phyloP scores from a whole-genome alignment of 1,139 yeast genomes.

The Diutina catenulata region DNA sequence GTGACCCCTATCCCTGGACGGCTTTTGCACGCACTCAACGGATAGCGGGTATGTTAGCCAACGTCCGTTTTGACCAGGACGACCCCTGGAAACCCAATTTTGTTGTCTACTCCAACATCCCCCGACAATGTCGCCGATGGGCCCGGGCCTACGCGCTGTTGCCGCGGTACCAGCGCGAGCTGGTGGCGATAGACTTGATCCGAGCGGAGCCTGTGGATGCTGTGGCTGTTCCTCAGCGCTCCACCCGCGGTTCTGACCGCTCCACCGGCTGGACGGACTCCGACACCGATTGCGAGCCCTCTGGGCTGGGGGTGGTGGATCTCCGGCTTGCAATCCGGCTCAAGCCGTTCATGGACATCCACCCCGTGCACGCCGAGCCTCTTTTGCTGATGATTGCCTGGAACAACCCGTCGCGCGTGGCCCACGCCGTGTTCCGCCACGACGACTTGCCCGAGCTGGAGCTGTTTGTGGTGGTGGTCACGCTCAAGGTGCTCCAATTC shows the following conservation, averaged over 20 bases:
- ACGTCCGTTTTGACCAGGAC: slow-evolving; percentile 4
- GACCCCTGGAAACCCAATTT: slow-evolving; percentile 5
- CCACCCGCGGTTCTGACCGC: no score
- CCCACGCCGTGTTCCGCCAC: no score
- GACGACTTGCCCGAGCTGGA: slow-evolving; percentile 3
- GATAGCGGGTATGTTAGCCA: slow-evolving; percentile 5
- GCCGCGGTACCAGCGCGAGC: slow-evolving; percentile 4
- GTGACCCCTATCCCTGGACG: no score
- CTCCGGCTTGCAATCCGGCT: neutral
- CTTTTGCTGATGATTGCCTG: slow-evolving; percentile 1
- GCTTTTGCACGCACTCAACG: no score
- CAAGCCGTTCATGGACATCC: slow-evolving; percentile 1
- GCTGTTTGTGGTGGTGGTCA: neutral
- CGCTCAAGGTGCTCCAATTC: neutral
- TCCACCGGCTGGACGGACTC: no score
- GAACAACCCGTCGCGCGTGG: no score
- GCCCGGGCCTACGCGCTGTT: neutral
- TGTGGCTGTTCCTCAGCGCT: no score
- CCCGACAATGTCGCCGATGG: neutral
- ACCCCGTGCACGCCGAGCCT: slow-evolving; percentile 5
- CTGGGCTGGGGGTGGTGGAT: slow-evolving; percentile 1
- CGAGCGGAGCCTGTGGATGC: no score
- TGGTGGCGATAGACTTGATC: slow-evolving; percentile 3
- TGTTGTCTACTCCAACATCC: slow-evolving; percentile 2
- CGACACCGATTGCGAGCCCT: no score